Conservation (phyloP, 345 rosid genomes). For the Euclidium syriacum region DNA sequence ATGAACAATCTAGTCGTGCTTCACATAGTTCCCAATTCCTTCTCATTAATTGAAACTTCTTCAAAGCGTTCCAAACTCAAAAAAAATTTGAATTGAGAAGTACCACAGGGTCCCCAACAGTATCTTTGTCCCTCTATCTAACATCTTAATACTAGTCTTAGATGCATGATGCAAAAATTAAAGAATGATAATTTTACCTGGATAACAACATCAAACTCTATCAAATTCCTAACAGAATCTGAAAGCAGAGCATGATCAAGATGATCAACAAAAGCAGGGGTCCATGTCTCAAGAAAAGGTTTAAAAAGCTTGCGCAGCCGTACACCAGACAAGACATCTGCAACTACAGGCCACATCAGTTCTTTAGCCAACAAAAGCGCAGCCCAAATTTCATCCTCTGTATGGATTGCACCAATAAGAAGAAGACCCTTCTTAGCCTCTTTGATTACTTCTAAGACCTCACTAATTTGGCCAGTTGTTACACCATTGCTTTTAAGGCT, state of each 20-base stretch:
- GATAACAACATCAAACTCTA: constrained; percentile 62
- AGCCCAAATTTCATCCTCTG: constrained; percentile 94
- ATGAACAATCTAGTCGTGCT: not conserved
- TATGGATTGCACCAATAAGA: constrained; percentile 57
- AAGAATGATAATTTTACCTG: constrained; percentile 51
- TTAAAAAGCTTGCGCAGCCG: constrained; percentile 66
- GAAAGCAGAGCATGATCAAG: constrained; percentile 86
- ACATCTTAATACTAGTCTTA: constrained; percentile 1
- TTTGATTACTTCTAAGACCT: constrained; percentile 51
- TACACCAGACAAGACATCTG: constrained; percentile 85
- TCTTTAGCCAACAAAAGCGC: constrained; percentile 75
- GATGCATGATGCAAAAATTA: constrained; percentile 6
- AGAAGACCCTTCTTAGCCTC: constrained; percentile 59
- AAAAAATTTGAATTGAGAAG: not conserved
- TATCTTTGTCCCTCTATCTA: not conserved
- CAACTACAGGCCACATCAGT: constrained; percentile 85
- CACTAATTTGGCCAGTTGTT: constrained; percentile 35
- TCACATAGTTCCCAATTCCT: constrained; percentile 7
- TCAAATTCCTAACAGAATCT: constrained; percentile 49
- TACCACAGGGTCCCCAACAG: not conserved
- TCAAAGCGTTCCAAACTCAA: not conserved
- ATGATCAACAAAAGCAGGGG: constrained; percentile 61
- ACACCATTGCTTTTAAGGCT: constrained; percentile 31
- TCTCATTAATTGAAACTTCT: not conserved
- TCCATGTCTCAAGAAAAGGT: constrained; percentile 44